phyloP scores from a whole-genome alignment of 176 grass and related monocot genomes.

The Lolium multiflorum region DNA sequence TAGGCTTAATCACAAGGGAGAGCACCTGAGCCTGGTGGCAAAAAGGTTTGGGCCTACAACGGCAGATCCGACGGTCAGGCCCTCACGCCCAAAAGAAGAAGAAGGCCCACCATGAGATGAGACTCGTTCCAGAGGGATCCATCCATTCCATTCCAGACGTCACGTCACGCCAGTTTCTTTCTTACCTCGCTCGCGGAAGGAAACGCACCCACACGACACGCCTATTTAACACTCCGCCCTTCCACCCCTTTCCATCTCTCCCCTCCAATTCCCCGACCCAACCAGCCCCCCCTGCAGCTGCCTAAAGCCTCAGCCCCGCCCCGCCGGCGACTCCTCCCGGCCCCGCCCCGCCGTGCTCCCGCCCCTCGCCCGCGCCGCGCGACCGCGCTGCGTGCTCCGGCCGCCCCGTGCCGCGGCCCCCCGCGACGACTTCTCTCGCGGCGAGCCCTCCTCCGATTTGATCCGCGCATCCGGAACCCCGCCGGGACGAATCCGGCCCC shows the following conservation, averaged over 20 bases:
- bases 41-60: not conserved
- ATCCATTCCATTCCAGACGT: conserved; percentile 3
- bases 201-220: conserved; percentile 21
- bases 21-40: not conserved
- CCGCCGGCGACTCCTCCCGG: too few relatives aligned
- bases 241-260: not conserved
- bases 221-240: conserved; percentile 39
- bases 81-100: not conserved
- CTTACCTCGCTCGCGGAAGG: conserved; percentile 1
- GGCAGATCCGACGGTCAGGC: not conserved
- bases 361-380: not conserved
- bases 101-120: conserved; percentile 8
- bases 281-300: not conserved
- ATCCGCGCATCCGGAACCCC: conserved; percentile 42
- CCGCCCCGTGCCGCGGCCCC: not conserved
- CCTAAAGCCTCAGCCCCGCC: conserved; percentile 29
- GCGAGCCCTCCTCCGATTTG: conserved; percentile 25
- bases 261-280: conserved; percentile 19
- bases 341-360: not conserved
- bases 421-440: not conserved
- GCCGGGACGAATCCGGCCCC: not conserved
- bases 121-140: conserved; percentile 31
- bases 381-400: not conserved
- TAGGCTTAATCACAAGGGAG: not conserved
- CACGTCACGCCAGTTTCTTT: not conserved